Evolutionary conservation across 176 grass and related monocot genomes (phyloP), one percentile per base, ranked within the genome.

Genomic region (Rhynchospora tenuis): DNA sequence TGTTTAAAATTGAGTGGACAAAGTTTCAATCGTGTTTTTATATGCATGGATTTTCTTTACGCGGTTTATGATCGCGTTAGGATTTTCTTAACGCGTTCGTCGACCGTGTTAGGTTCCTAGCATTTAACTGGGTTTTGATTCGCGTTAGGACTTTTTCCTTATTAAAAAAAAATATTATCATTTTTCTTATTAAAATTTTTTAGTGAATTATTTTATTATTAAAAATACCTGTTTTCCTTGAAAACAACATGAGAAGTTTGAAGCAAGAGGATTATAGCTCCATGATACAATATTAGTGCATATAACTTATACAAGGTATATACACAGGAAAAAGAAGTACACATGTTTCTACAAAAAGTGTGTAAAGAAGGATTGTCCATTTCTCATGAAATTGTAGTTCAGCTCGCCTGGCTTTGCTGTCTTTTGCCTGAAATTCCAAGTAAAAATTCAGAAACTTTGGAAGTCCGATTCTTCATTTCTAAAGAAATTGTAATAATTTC

Each of bases 311-410:
- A 22, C 45, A 27, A 27, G 6, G 11, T 55, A 29, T 14, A 76
- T 76, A 76, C 45, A 51, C 72, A 75, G 33, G 75, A 16, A 61
- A 47, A 55, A 82, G 31, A 66, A 72, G 9, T 59, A 69, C 20
- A 59, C 4, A 54, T 48, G 13, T 61, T 82, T 7, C 67, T 87
- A 84, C 29, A 56, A 63, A 64, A 91, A 85, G 84, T 87, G 85
- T 70, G 83, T 85, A 29, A 95, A 95, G 81, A 95, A 95, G 0
- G 90, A 79, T 50, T 84, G 88, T 0, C 85, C 93, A 19, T 95
- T 63, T 59, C 64, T 89, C 90, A 90, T 88, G 80, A 92, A 95
- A 69, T 38, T 70, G 75, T 92, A 89, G 82, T 95, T 92, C 86
- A 90, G 73, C 14, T 95, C 93, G 0, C 90, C 90, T 0, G 46